Conservation (phyloP, 805 yeast species). For the Saccharomycopsis fibuligera region DNA sequence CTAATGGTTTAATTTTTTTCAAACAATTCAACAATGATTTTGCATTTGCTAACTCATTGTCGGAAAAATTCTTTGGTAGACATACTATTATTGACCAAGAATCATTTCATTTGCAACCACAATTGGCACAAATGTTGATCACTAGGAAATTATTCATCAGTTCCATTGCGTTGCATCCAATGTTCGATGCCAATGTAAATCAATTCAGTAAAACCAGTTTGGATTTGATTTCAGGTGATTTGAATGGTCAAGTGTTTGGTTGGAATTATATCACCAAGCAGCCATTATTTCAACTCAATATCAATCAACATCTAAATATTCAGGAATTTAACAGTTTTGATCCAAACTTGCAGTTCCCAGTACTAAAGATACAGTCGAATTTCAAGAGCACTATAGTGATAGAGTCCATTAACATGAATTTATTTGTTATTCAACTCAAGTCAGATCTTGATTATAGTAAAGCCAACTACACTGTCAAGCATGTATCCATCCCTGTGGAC, state of each 20-base stretch:
- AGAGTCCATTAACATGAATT: conserved; percentile 8
- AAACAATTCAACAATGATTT: conserved; percentile 7
- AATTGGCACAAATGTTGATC: background rate
- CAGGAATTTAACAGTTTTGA: no score
- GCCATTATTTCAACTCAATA: background rate
- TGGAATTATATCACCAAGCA: conserved; percentile 12
- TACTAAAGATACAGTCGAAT: conserved; percentile 11
- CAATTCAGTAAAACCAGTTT: background rate
- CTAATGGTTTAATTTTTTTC: conserved; percentile 13
- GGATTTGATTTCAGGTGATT: conserved; percentile 19
- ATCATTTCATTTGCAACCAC: background rate
- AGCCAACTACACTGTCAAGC: background rate
- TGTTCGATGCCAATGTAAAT: background rate
- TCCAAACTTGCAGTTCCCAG: conserved; percentile 12
- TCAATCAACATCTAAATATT: conserved; percentile 2
- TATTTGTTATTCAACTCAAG: conserved; percentile 7
- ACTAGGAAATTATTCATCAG: conserved; percentile 7
- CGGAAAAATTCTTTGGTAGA: background rate
- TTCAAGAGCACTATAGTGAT: conserved; percentile 11
- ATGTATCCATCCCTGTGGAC: background rate
- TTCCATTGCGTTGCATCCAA: conserved; percentile 4
- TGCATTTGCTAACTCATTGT: background rate
- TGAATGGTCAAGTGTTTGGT: conserved; percentile 13
- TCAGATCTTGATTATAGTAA: background rate
- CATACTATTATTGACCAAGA: background rate